Evolutionary conservation across 345 rosid genomes (phyloP), one percentile per base, ranked within the genome.

Genomic region (Gossypium stocksii): DNA sequence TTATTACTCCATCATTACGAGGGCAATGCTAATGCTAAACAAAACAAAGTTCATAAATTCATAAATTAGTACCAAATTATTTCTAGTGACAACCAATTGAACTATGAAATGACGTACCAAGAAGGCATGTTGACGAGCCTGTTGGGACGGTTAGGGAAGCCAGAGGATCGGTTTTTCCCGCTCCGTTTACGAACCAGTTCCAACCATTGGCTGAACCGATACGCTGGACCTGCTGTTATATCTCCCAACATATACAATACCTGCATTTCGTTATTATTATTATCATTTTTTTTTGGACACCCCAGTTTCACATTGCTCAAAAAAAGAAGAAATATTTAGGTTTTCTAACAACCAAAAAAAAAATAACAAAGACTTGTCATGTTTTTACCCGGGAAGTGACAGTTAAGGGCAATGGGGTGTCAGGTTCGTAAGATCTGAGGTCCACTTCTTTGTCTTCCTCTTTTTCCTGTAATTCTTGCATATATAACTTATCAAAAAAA

Each of bases 191-290:
- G 99, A 82, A 95, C 99, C 81, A 87, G 84, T 77, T 93, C 97
- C 88, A 95, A 85, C 99, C 99, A 95, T 89, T 93, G 98, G 20
- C 89, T 80, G 82, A 93, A 91, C 82, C 92, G 79, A 86, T 84
- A 79, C 54, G 97, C 97, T 59, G 98, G 88, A 77, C 92, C 94
- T 17, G 96, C 82, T 4, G 99, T 85, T 68, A 95, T 87, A 69
- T 95, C 99, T 86, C 99, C 99, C 92, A 95, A 87, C 97, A 95
- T 90, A 85, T 89, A 90, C 91, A 95, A 78, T 2, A 95, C 91
- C 99, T 95, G 89, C 81, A 82, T 65, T 27, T 44, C 38, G 15
- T 68, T 51, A 5, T 34, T 34, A 34, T 34, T 34, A 5, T 34
- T 34, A 34, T 5, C 7, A 34, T 63, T 16, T 23, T 56, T 0